Evolutionary conservation across 768 basidiomycete species (phyloP), one percentile per base, ranked within the genome.

Genomic region (Rhizopogon vinicolor): DNA sequence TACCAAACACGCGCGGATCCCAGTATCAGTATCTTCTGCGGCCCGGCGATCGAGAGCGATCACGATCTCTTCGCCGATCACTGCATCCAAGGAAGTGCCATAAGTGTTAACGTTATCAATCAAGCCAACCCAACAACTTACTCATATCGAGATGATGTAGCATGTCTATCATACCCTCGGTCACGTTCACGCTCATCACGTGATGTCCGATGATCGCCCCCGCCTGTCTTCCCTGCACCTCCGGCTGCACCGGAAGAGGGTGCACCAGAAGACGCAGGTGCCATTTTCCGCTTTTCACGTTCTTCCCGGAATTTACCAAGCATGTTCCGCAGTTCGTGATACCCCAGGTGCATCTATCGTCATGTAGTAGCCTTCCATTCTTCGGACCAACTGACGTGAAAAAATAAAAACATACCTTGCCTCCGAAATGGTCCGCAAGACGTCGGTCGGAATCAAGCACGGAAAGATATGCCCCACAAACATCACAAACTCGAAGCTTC

Each of bases 401-500:
- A 48, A 37, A 37, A 31, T 8, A 56, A 52, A 51, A 14, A 72
- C 88, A 71, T 65, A 92, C 96, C 79, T 99, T 99, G 65, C 97
- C 97, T 73, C 97, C 97, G 77, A 99, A 99, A 73, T 99, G 97
- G 78, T 99, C 97, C 51, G 97, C 97, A 58, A 99, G 77, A 69
- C 97, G 93, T 70, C 96, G 87, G 77, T 99, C 97, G 55, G 96
- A 98, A 74, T 99, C 97, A 46, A 98, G 80, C 39, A 99, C 92
- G 14, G 93, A 96, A 44, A 99, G 82, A 78, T 98, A 98, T n/a
- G 97, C 97, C 64, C 97, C 97, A 69, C 97, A 99, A 29, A 98
- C 95, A 76, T 99, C 97, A 76, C 97, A 98, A n/a, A 99, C 97
- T 59, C 97, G 88, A 63, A 99, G 78, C 74, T 98, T 98, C 74